Evolutionary conservation across 2,329 filamentous ascomycete genomes (phyloP), one percentile per base, ranked within the genome.

Genomic region (Myriangium duriaei): DNA sequence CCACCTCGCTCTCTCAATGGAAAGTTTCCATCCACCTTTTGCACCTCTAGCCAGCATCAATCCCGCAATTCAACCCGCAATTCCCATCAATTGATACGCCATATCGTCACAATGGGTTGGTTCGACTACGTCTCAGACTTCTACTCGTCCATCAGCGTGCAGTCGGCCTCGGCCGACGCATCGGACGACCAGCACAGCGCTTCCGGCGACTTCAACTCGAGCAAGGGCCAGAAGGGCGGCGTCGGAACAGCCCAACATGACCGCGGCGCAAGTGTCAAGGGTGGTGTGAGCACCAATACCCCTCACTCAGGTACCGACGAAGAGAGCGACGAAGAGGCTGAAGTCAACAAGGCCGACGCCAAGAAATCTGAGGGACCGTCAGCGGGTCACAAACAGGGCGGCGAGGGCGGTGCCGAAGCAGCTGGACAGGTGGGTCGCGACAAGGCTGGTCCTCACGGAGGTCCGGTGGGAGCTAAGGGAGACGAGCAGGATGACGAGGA

Each of bases 71-170:
- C n/a, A 19, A 31, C 24, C 12, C 9, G 31, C 6, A n/a, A 16
- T n/a, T 29, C 32, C 5, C 30, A 32, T 16, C 18, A 31, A 37
- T 42, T 33, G 29, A 28, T 26, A 32, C 38, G 37, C 40, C 30
- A 48, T 42, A 43, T 42, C 50, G 45, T 41, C 51, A 53, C 47
- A 45, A 79, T 79, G 74, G 72, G 72, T 60, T 63, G 78, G 64
- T 65, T 71, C 59, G 72, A 77, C 57, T 71, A 75, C 62, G 68
- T 78, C 63, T 65, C 68, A 61, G 72, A 76, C 59, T 62, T 69
- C 67, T 75, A 69, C 65, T 74, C 68, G 65, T 76, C 69, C 66
- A 75, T 74, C 65, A 73, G 65, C 62, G 69, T 69, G 56, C 61
- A 68, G 51, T 68, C 76, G 57, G 66, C 67, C 50, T 67, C 76